These are phyloP conservation scores for Pyrenophora seminiperda DNA, from an alignment of 2,329 filamentous ascomycete genomes.

Conservation along the genomic window DNA sequence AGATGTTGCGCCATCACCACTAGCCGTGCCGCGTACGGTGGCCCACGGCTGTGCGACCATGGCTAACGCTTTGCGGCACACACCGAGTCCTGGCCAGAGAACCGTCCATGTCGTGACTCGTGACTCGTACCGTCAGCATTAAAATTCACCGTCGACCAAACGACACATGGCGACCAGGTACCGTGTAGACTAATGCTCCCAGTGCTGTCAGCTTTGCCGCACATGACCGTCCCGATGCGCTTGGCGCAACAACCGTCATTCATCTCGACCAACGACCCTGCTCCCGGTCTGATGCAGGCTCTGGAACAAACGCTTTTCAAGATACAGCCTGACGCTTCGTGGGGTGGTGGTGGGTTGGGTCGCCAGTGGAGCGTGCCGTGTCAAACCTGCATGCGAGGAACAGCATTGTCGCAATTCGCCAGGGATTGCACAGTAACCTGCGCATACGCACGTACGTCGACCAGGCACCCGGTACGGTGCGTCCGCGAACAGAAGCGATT, in stretches of 20 bases:
- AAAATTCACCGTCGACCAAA: too few relatives aligned
- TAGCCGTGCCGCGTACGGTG: constrained; percentile 15
- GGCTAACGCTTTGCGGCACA: constrained; percentile 11
- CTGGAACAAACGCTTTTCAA: not conserved
- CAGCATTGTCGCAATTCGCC: constrained; percentile 8
- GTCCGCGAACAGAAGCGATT: constrained; percentile 7
- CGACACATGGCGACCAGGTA: too few relatives aligned
- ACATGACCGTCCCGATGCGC: too few relatives aligned
- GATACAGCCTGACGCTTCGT: not conserved
- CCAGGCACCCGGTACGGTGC: constrained; percentile 21
- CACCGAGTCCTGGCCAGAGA: not conserved
- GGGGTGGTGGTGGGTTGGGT: not conserved
- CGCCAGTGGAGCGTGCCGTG: not conserved
- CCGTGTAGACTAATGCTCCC: too few relatives aligned
- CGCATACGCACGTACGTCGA: constrained; percentile 18
- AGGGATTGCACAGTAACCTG: constrained; percentile 6
- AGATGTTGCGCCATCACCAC: constrained; percentile 23
- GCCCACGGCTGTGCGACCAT: constrained; percentile 15
- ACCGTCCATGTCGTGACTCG: too few relatives aligned
- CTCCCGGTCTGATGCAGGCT: not conserved
- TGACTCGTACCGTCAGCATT: too few relatives aligned
- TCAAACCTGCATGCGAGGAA: constrained; percentile 1
- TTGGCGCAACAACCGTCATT: too few relatives aligned
- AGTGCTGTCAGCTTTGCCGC: too few relatives aligned
- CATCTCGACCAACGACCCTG: not conserved